Evolutionary conservation across 1,284 basidiomycete genomes (phyloP), one percentile per base, ranked within the genome.

Genomic region (Hypsizygus ulmarius): DNA sequence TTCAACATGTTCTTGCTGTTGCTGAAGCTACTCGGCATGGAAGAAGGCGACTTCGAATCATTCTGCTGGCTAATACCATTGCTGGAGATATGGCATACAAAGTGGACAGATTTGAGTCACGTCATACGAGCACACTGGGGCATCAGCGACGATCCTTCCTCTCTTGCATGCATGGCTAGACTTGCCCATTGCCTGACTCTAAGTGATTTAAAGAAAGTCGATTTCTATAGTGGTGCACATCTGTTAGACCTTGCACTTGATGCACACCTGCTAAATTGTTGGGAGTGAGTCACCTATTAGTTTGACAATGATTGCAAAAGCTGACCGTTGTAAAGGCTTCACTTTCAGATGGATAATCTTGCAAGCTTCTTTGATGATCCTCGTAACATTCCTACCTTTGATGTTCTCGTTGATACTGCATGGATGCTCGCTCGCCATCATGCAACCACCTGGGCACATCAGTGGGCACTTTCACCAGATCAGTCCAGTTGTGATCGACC

Each of bases 31-130:
- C 28, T 36, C 14, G 25, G 38, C 4, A 30, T 32, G 1, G 47
- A 58, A 39, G 30, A 38, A 5, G 30, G 29, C 19, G 45, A 53
- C 35, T 59, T 55, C 25, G 18, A 53, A n/a, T 52, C 50, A 8
- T 51, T 57, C 36, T 21, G 49, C 1, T 59, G 55, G 53, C 45
- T 63, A 3, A 42, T 63, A 11, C 65, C 66, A 1, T 32, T 65
- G 4, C 61, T 67, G 5, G 58, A 62, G 27, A 52, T 60, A 3
- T 67, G 64, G 64, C 65, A 68, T 36, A 63, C 64, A 30, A 58
- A 62, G 18, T 68, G 65, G 65, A 64, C 64, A 2, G 59, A 66
- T 43, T 53, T 66, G 3, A 64, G 64, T 39, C 55, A 58, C 5
- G 44, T 66, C 27, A 54, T 62, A n/a, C 49, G 54, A 15, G 54